Conservation (phyloP, 1,284 basidiomycete species). For the Rhizopogon parksii region DNA sequence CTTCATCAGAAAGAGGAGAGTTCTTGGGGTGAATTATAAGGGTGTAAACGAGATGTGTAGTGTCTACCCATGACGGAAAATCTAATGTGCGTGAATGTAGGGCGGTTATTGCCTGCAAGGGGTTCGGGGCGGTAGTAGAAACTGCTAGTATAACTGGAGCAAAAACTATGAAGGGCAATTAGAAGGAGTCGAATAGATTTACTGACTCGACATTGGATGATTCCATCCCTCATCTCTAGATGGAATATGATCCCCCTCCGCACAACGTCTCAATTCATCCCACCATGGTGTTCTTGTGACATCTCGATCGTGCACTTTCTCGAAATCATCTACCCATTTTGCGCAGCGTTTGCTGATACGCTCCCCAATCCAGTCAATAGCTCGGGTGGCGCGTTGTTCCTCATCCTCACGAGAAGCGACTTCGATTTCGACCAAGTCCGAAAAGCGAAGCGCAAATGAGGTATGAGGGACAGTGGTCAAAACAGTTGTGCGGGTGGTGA, state of each 20-base stretch:
- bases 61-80: constrained; percentile 73
- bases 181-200: not conserved
- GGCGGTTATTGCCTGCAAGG: constrained; percentile 65
- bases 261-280: constrained; percentile 70
- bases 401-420: constrained; percentile 67
- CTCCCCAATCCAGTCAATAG: constrained; percentile 73
- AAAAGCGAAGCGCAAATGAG: constrained; percentile 69
- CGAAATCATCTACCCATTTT: constrained; percentile 61
- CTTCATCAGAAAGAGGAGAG: constrained; percentile 67
- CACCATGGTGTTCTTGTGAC: constrained; percentile 66
- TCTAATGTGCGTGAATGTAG: constrained; percentile 59
- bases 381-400: constrained; percentile 64
- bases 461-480: constrained; percentile 62
- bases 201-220: constrained; percentile 70
- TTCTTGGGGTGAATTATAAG: constrained; percentile 67
- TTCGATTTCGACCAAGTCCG: constrained; percentile 63
- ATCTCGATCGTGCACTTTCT: constrained; percentile 35
- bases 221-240: constrained; percentile 72
- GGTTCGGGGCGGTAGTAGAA: constrained; percentile 70
- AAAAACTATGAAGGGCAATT: not conserved
- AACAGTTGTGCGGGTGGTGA: constrained; percentile 69
- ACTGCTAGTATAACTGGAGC: constrained; percentile 65
- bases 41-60: constrained; percentile 59
- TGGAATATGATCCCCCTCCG: constrained; percentile 68
- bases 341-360: constrained; percentile 54